These are phyloP conservation scores for Carex arenaria DNA, from an alignment of 202 grass and related monocot genomes.

Conservation along the genomic window DNA sequence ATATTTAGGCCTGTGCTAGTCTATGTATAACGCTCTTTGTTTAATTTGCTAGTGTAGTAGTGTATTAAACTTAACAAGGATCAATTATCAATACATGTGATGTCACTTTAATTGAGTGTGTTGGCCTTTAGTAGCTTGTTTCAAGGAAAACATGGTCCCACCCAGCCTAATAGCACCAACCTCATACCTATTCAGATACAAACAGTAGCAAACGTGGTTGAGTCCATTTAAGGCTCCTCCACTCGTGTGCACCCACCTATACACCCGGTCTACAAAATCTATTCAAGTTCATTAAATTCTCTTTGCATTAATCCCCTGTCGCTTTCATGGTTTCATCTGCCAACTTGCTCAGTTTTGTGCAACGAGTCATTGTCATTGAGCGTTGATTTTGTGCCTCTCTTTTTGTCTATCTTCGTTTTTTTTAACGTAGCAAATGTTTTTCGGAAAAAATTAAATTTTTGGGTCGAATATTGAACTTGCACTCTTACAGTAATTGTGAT, in stretches of 20 bases:
- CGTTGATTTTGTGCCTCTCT: not conserved
- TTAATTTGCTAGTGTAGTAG: not conserved
- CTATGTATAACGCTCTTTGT: not conserved
- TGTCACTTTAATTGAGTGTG: slow-evolving; percentile 33
- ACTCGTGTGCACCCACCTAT: slow-evolving; percentile 35
- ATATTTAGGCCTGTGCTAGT: slow-evolving; percentile 5
- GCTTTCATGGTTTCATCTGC: not conserved
- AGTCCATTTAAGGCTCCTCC: not conserved
- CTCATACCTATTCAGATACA: slow-evolving; percentile 19
- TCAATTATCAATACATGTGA: not conserved
- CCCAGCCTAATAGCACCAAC: slow-evolving; percentile 12
- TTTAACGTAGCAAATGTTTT: not conserved
- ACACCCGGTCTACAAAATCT: not conserved
- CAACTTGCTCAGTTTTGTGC: not conserved
- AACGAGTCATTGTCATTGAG: not conserved
- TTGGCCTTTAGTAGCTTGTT: slow-evolving; percentile 39
- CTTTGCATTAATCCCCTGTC: not conserved
- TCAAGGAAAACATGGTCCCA: slow-evolving; percentile 31
- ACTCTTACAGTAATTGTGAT: too few relatives aligned
- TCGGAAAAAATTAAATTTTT: not conserved
- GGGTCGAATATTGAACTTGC: not conserved
- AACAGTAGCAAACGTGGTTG: slow-evolving; percentile 13
- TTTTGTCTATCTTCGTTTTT: not conserved
- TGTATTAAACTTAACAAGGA: not conserved
- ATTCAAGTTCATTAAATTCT: not conserved